These are phyloP conservation scores for Botrytis porri DNA, from an alignment of 2,329 filamentous ascomycete genomes.

Conservation along the genomic window DNA sequence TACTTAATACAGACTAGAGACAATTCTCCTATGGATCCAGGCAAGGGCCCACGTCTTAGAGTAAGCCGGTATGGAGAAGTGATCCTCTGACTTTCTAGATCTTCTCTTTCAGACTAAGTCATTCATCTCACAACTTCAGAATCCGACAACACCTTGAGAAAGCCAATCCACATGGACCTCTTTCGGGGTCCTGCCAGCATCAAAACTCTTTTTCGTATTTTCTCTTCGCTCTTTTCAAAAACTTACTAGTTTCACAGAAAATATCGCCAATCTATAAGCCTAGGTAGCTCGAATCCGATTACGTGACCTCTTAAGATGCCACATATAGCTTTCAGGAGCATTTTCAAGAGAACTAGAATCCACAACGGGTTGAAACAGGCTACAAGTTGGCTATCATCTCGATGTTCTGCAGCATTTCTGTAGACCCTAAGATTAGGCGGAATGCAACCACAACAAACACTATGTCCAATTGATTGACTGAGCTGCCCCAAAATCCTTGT, in stretches of 20 bases:
- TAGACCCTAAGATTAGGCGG: neutral
- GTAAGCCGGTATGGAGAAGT: neutral
- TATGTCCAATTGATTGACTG: neutral
- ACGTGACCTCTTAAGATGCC: neutral
- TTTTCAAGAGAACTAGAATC: neutral
- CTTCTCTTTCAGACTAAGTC: fast-evolving
- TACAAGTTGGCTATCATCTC: neutral
- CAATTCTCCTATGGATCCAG: neutral
- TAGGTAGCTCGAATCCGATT: neutral
- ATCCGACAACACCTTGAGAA: too few species aligned
- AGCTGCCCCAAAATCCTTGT: neutral
- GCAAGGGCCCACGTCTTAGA: fast-evolving
- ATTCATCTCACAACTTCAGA: neutral
- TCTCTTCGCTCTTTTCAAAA: neutral
- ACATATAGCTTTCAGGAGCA: neutral
- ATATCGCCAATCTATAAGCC: neutral
- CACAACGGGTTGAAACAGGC: neutral
- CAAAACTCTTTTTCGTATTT: neutral
- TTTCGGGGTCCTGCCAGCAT: neutral
- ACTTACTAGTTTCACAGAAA: too few species aligned
- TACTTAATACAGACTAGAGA: neutral
- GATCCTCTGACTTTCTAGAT: neutral
- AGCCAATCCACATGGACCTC: fast-evolving
- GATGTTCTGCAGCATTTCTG: neutral
- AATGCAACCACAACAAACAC: fast-evolving